These are phyloP conservation scores for Avena atlantica DNA, from an alignment of 176 grass and related monocot species.

Conservation along the genomic window DNA sequence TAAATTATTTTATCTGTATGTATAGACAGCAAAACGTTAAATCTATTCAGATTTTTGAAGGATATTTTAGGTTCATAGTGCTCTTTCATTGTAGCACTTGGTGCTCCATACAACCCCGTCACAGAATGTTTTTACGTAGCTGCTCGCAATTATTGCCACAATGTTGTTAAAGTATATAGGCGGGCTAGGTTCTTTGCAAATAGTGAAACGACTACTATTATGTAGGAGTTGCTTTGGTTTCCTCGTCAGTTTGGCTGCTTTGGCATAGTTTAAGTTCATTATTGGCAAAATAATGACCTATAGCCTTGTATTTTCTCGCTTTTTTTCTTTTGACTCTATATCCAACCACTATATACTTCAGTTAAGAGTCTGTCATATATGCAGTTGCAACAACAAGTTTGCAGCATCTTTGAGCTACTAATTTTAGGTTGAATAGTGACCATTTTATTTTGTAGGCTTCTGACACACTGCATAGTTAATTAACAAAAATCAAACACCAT, in stretches of 20 bases:
- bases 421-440: neutral
- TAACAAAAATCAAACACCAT: conserved; percentile 27
- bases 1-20: neutral
- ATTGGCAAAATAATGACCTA: neutral
- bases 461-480: conserved; percentile 14
- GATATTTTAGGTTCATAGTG: neutral
- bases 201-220: conserved; percentile 2
- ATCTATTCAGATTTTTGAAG: conserved; percentile 8
- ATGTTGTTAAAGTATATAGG: neutral
- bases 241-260: neutral
- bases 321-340: neutral
- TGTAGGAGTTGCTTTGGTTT: conserved; percentile 12
- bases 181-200: neutral
- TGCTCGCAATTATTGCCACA: neutral
- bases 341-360: neutral
- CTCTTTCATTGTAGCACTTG: neutral
- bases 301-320: neutral
- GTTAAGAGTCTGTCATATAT: neutral
- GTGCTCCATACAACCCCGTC: neutral
- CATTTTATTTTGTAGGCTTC: conserved; percentile 25
- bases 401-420: conserved; percentile 35
- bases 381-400: neutral
- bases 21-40: neutral
- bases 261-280: neutral
- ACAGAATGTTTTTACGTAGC: neutral